phyloP scores from a whole-genome alignment of 1,284 basidiomycete species.

The Papiliotrema terrestris region DNA sequence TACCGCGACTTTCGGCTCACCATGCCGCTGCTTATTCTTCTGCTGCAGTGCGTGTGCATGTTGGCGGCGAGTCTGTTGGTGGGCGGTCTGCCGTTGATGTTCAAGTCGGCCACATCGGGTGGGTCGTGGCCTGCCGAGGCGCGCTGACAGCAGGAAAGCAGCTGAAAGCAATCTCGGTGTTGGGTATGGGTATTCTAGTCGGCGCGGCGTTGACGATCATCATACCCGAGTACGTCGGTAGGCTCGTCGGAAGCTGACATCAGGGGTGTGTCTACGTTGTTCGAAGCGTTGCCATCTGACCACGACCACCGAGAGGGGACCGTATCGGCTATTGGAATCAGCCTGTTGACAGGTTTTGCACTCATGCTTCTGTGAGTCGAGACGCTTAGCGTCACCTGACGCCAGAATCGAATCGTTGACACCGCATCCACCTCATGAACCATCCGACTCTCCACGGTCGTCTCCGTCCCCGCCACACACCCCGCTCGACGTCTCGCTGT shows the following conservation, averaged over 20 bases:
- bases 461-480: slow-evolving; percentile 13
- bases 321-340: slow-evolving; percentile 62
- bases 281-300: slow-evolving; percentile 32
- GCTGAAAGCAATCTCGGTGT: slow-evolving; percentile 61
- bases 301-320: slow-evolving; percentile 45
- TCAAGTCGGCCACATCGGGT: slow-evolving; percentile 65
- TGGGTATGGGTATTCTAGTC: slow-evolving; percentile 79
- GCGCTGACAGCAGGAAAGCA: slow-evolving; percentile 49
- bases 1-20: neutral
- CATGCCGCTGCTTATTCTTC: slow-evolving; percentile 51
- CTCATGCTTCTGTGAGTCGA: slow-evolving; percentile 71
- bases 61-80: slow-evolving; percentile 66
- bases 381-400: neutral
- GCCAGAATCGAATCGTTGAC: slow-evolving; percentile 43
- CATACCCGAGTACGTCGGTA: slow-evolving; percentile 72
- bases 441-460: slow-evolving; percentile 8
- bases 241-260: neutral
- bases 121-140: slow-evolving; percentile 39
- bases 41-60: slow-evolving; percentile 65
- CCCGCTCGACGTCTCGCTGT: slow-evolving; percentile 11
- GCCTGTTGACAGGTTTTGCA: slow-evolving; percentile 73
- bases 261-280: slow-evolving; percentile 50
- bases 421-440: slow-evolving; percentile 36
- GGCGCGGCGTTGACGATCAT: slow-evolving; percentile 86
- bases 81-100: slow-evolving; percentile 70